A percentile compares a stretch with the other conserved stretches of the same genome.
Conservation (phyloP, 306 rosid genomes). For the Begonia fuchsioides region DNA sequence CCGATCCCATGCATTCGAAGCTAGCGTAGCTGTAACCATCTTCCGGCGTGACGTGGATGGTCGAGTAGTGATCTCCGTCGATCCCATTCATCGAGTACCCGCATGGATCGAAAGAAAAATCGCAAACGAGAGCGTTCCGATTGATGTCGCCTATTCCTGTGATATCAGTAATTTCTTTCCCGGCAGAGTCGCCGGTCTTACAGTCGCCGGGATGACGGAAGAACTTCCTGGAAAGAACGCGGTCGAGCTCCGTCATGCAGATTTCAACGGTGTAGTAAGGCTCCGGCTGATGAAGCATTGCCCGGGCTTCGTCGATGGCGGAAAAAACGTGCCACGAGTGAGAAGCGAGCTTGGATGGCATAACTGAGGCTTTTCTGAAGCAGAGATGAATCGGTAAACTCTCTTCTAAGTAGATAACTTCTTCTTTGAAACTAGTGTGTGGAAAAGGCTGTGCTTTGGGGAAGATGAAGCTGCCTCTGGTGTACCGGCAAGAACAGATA, state of each 20-base stretch:
- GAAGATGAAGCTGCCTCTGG: slow-evolving; percentile 73
- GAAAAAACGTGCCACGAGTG: slow-evolving; percentile 90
- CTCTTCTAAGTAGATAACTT: slow-evolving; percentile 44
- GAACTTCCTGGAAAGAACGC: slow-evolving; percentile 48
- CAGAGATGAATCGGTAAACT: slow-evolving; percentile 38
- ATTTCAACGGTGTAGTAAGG: slow-evolving; percentile 59
- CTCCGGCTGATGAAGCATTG: slow-evolving; percentile 5
- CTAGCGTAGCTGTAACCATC: slow-evolving; percentile 97
- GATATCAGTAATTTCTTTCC: slow-evolving; percentile 73
- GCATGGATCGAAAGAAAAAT: slow-evolving; percentile 78
- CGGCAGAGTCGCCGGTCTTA: slow-evolving; percentile 47
- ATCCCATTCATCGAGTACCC: slow-evolving; percentile 92
- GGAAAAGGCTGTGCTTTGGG: slow-evolving; percentile 78
- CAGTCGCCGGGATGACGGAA: slow-evolving; percentile 34
- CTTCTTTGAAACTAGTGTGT: slow-evolving; percentile 70
- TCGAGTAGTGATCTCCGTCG: slow-evolving; percentile 71
- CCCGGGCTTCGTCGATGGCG: slow-evolving; percentile 19
- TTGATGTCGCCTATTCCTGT: slow-evolving; percentile 62
- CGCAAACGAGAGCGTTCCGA: slow-evolving; percentile 57
- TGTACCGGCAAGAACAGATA: slow-evolving; percentile 53
- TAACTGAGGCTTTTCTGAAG: slow-evolving; percentile 58
- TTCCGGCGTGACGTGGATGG: slow-evolving; percentile 90
- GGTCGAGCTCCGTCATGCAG: slow-evolving; percentile 93
- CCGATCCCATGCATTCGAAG: slow-evolving; percentile 63
- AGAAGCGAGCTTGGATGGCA: slow-evolving; percentile 57